Evolutionary conservation across 331 rosid species (phyloP).

Genomic region (Acacia concinna): DNA sequence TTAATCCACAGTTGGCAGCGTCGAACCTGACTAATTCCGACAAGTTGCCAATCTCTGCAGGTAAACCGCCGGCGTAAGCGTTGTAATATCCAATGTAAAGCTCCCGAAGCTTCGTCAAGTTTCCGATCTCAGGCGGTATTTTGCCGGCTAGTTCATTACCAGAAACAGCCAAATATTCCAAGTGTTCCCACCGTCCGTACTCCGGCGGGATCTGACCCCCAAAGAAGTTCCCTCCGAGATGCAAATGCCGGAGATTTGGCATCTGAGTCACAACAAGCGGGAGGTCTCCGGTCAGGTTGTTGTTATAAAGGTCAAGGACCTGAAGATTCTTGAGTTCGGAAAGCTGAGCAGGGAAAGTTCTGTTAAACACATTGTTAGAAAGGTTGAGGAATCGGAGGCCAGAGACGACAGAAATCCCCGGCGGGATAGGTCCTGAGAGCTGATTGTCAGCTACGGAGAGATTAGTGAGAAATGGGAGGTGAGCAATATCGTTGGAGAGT

Average conservation of each 20-base stretch:
- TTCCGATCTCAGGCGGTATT: slow-evolving; percentile 73
- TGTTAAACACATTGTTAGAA: slow-evolving; percentile 76
- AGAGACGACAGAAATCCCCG: slow-evolving; percentile 51
- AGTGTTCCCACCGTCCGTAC: slow-evolving; percentile 55
- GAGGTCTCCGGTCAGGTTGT: slow-evolving; percentile 70
- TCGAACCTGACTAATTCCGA: slow-evolving; percentile 65
- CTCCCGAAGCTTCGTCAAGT: slow-evolving; percentile 58
- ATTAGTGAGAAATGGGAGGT: slow-evolving; percentile 56
- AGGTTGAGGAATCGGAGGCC: slow-evolving; percentile 67
- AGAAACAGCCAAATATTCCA: slow-evolving; percentile 77
- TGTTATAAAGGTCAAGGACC: slow-evolving; percentile 79
- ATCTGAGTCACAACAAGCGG: slow-evolving; percentile 59
- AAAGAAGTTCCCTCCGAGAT: slow-evolving; percentile 88
- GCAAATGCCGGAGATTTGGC: slow-evolving; percentile 70
- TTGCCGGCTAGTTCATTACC: slow-evolving; percentile 70
- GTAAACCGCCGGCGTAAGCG: slow-evolving; percentile 66
- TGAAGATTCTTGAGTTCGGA: slow-evolving; percentile 52
- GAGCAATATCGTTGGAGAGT: slow-evolving; percentile 51
- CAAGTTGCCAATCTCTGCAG: slow-evolving; percentile 72
- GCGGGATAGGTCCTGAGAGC: slow-evolving; percentile 69
- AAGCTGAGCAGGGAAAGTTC: slow-evolving; percentile 62
- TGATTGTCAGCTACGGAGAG: slow-evolving; percentile 60
- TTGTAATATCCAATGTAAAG: slow-evolving; percentile 83
- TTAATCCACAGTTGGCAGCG: slow-evolving; percentile 76
- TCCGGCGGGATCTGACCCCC: slow-evolving; percentile 65